phyloP scores from a whole-genome alignment of 148 eudicot species.

The Rhododendron mucronatum region DNA sequence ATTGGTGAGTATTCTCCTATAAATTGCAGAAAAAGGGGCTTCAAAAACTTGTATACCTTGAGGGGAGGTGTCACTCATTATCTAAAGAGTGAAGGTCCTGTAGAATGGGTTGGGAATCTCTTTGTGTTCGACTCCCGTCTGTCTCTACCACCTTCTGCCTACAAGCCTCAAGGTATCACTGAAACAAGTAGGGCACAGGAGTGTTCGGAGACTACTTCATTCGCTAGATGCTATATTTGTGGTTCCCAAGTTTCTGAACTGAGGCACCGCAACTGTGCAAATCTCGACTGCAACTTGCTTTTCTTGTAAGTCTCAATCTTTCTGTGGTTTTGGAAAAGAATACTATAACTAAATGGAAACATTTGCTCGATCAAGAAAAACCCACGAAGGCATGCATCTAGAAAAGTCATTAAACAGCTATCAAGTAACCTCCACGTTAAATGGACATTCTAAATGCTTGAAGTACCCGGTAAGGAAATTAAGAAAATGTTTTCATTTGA shows the following conservation, averaged over 20 bases:
- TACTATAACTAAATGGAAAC: neutral
- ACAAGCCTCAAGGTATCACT: constrained; percentile 40
- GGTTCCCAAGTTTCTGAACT: constrained; percentile 63
- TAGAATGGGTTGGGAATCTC: constrained; percentile 80
- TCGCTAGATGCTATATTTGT: constrained; percentile 82
- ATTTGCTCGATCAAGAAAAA: neutral
- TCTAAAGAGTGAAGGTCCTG: constrained; percentile 72
- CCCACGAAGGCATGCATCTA: constrained; percentile 2
- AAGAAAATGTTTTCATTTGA: neutral
- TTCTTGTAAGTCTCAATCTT: constrained; percentile 63
- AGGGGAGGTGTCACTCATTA: constrained; percentile 90
- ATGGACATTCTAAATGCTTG: neutral
- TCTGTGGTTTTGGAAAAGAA: neutral
- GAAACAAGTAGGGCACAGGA: constrained; percentile 27
- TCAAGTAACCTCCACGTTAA: neutral
- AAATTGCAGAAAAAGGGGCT: constrained; percentile 60
- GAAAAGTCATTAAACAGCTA: neutral
- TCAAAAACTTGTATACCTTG: constrained; percentile 76
- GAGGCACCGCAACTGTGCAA: constrained; percentile 95
- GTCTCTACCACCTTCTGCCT: constrained; percentile 80
- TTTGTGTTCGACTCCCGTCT: constrained; percentile 92
- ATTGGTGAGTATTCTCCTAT: neutral
- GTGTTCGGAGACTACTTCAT: constrained; percentile 29
- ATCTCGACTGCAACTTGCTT: constrained; percentile 93
- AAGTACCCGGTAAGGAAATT: neutral